Evolutionary conservation across 1,284 basidiomycete genomes (phyloP).

Genomic region (Xerocomus nothofagi): DNA sequence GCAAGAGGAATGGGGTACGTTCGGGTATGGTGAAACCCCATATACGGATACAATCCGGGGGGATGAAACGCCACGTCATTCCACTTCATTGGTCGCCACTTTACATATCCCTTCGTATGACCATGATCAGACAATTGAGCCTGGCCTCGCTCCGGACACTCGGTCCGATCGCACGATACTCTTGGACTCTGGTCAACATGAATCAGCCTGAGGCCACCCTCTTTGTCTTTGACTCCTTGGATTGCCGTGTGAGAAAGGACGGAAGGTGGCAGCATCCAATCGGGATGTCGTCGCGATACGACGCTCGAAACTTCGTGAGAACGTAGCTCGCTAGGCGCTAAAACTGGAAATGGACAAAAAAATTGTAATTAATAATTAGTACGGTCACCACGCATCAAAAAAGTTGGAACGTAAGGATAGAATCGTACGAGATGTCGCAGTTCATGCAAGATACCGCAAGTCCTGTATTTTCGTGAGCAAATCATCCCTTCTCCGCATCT

Average conservation of each 20-base stretch:
- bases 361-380: background rate
- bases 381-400: background rate
- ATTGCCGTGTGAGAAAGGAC: slow-evolving; percentile 6
- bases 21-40: slow-evolving; percentile 43
- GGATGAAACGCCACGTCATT: slow-evolving; percentile 51
- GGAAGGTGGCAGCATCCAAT: background rate
- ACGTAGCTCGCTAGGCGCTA: slow-evolving; percentile 1
- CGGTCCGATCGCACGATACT: slow-evolving; percentile 35
- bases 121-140: slow-evolving; percentile 28
- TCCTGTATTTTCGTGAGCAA: slow-evolving; percentile 13
- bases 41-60: slow-evolving; percentile 38
- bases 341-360: background rate
- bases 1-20: slow-evolving; percentile 39
- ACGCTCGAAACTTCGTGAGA: background rate
- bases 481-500: background rate
- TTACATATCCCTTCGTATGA: slow-evolving; percentile 28
- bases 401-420: too few relatives aligned
- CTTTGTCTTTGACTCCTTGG: slow-evolving; percentile 9
- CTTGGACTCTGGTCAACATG: slow-evolving; percentile 19
- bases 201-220: slow-evolving; percentile 12
- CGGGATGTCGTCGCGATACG: background rate
- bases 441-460: background rate
- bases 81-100: slow-evolving; percentile 34
- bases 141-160: slow-evolving; percentile 30
- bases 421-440: background rate